Evolutionary conservation across 768 basidiomycete genomes (phyloP), one percentile per base, ranked within the genome.

Genomic region (Dacryopinax spathularia): DNA sequence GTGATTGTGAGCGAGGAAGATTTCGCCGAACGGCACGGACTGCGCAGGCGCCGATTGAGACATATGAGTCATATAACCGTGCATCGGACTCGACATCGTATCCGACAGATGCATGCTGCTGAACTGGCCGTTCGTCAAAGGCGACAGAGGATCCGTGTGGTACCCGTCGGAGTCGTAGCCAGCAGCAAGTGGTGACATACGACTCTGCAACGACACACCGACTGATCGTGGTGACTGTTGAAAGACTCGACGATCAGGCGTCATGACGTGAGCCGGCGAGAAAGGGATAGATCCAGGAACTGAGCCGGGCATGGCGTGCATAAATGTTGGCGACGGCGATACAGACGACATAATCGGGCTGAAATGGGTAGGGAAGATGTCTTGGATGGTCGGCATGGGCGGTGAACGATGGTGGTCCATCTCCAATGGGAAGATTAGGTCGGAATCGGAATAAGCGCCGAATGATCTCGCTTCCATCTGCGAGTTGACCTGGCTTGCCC

Each of bases 21-120:
- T 56, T 22, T 56, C 48, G 25, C 25, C 48, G 29, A 56, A 56
- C 5, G 48, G 48, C 4, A 56, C 48, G 29, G 3, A 29, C 13
- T 56, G 48, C 48, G 48, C 29, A 13, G 48, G 48, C 10, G 48
- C 48, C 9, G 48, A 56, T 20, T 56, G 48, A 56, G 48, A 56
- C 25, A 56, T 56, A 31, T 56, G 25, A 31, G 48, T 56, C 48
- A 56, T 56, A 29, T 56, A 56, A 9, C 48, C 48, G 22, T 56
- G 48, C 13, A 56, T 56, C 25, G 48, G 48, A 20, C 48, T 56
- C 48, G 48, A 56, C 48, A 56, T 56, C 13, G 13, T 56, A 20
- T 56, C 48, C 48, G 48, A 56, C 48, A 56, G 31, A 56, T 56
- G 48, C 48, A 56, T 56, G 48, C 31, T 56, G 48, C 48, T 56